Percentiles rank a stretch among this genome's conserved stretches.
Conservation (phyloP, 2,329 filamentous ascomycete genomes). For the Ceratocystis ficicola region DNA sequence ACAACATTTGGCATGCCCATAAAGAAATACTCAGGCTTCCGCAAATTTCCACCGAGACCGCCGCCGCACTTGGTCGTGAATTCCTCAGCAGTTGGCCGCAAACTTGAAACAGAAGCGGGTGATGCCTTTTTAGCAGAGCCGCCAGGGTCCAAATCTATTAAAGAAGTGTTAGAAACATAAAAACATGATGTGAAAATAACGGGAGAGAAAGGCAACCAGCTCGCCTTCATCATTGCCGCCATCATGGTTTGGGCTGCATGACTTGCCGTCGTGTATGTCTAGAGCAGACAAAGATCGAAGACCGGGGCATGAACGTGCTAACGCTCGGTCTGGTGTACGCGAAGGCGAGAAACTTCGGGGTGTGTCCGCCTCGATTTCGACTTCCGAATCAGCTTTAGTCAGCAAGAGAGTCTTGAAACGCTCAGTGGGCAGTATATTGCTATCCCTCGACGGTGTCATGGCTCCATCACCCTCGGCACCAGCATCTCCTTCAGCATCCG, state of each 20-base stretch:
- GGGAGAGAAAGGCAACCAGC: neutral
- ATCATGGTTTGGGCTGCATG: neutral
- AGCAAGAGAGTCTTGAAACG: neutral
- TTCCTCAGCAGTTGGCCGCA: slow-evolving; percentile 1
- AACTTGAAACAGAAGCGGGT: neutral
- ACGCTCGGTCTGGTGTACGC: neutral
- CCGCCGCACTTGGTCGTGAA: neutral
- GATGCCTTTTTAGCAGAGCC: neutral
- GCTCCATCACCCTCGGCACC: neutral
- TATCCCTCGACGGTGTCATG: neutral
- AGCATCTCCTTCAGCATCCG: neutral
- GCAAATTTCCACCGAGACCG: neutral
- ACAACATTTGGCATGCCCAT: neutral
- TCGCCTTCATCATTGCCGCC: neutral
- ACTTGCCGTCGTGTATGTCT: neutral
- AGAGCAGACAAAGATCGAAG: neutral
- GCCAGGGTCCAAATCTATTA: neutral
- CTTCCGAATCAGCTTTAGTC: neutral
- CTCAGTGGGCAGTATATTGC: neutral
- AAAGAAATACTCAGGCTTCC: neutral
- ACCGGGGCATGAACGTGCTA: neutral
- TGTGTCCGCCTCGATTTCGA: neutral
- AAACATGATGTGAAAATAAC: neutral
- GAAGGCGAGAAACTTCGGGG: neutral
- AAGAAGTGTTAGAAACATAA: neutral